phyloP scores from a whole-genome alignment of 169 alveolate genomes.

The Perkinsus marinus region DNA sequence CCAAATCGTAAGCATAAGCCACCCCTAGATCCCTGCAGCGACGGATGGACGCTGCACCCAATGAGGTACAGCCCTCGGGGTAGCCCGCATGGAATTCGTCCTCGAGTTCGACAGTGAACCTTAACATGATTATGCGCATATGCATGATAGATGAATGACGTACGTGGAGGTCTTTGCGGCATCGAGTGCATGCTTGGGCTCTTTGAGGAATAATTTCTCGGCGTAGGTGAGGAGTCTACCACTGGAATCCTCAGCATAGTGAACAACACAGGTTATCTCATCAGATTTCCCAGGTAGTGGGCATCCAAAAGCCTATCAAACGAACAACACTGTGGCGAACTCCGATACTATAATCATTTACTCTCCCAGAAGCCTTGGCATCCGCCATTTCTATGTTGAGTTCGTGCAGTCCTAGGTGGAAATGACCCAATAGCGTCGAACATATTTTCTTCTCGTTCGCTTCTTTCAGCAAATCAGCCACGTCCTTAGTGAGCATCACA shows the following conservation, averaged over 20 bases:
- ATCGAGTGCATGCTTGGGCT: background rate
- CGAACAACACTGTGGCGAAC: no score
- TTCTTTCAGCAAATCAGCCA: background rate
- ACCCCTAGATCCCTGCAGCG: no score
- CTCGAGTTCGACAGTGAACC: no score
- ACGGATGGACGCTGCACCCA: no score
- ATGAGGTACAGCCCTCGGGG: no score
- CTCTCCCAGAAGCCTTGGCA: background rate
- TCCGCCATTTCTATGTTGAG: background rate
- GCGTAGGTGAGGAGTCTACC: background rate
- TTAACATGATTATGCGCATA: no score
- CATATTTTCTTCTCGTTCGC: background rate
- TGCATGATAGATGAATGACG: no score
- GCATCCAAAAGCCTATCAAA: background rate
- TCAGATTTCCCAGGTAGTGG: no score
- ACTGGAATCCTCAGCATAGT: background rate
- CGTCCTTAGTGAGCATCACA: background rate
- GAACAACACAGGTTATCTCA: background rate
- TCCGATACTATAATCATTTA: background rate
- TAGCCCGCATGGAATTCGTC: no score
- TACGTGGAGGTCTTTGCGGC: background rate
- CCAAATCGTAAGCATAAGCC: no score
- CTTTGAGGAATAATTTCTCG: background rate
- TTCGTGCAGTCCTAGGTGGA: background rate
- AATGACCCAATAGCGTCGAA: background rate